phyloP scores from a whole-genome alignment of 179 eudicot species.

The Dionaea muscipula region DNA sequence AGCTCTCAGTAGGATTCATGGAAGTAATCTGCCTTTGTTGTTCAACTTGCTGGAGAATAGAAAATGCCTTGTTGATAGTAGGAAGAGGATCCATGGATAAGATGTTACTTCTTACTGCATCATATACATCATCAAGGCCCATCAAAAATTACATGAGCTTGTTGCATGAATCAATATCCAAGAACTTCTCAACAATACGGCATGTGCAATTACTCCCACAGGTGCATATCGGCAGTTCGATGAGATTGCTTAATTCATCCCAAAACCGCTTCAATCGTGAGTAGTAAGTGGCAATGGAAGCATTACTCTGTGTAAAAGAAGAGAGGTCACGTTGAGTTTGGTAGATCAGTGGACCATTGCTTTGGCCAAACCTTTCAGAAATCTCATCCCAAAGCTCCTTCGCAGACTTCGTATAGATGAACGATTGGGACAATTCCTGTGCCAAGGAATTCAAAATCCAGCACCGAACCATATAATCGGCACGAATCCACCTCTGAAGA shows the following conservation, averaged over 20 bases:
- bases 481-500: background rate
- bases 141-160: background rate
- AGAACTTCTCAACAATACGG: too few relatives aligned
- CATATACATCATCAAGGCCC: too few relatives aligned
- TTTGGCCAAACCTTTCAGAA: background rate
- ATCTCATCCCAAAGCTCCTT: conserved; percentile 1
- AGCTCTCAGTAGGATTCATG: too few relatives aligned
- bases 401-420: background rate
- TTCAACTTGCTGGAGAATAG: background rate
- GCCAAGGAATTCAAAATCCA: conserved; percentile 2
- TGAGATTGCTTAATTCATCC: background rate
- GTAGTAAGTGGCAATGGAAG: background rate
- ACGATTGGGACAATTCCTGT: background rate
- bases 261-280: background rate
- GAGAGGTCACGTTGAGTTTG: too few relatives aligned
- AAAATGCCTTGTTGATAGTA: background rate
- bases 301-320: background rate
- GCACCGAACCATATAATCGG: background rate
- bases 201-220: too few relatives aligned
- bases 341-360: too few relatives aligned
- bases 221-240: too few relatives aligned
- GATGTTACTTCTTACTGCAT: background rate
- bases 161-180: too few relatives aligned
- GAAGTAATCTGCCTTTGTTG: background rate
- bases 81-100: background rate